Base-by-base conservation (phyloP, 768 basidiomycete species). In the Macrolepiota dolichaula region DNA sequence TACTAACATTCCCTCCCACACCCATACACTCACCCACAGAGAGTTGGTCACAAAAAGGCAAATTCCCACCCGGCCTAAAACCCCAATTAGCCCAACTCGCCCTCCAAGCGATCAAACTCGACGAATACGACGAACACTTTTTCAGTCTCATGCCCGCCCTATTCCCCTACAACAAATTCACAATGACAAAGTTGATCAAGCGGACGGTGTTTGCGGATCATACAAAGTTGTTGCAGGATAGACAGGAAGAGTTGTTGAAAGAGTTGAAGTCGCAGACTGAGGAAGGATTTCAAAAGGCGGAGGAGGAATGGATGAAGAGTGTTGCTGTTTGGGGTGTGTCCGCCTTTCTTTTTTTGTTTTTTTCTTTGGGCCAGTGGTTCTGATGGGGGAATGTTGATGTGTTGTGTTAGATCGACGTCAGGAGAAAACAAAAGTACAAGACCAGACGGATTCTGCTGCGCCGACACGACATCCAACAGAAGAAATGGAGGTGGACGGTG, bases 131-230 rank as follows among this genome's bases (percentile, higher is more conserved):
- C 63, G 95, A 96, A 17, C 84, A 91, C 67, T 96, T 96, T 72
- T 98, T 96, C 76, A 88, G 85, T 67, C 78, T 89, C 19, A 90
- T 98, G 85, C 93, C 96, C 0, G 79, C 75, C 24, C 72, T 96
- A 40, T 94, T 98, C 67, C 94, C 94, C 0, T 98, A 98, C 70
- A 99, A 99, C 76, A 87, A 89, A 65, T 99, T 92, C 71, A 96
- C 93, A 0, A 94, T 98, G 88, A 90, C 83, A 54, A 98, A 97
- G 87, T 82, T 98, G 50, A 91, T 95, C 72, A 94, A 94, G 70
- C 85, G 94, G 6, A 91, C 91, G n/a, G 84, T 95, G 12, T 95
- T 88, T 74, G 69, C 73, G 0, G 89, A 90, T 9, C 94, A 96
- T 66, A 79, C 83, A 57, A 79, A 80, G 44, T 77, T 91, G 27